Conservation (phyloP, 495 filamentous ascomycete genomes). For the Astrocystis sublimbata region DNA sequence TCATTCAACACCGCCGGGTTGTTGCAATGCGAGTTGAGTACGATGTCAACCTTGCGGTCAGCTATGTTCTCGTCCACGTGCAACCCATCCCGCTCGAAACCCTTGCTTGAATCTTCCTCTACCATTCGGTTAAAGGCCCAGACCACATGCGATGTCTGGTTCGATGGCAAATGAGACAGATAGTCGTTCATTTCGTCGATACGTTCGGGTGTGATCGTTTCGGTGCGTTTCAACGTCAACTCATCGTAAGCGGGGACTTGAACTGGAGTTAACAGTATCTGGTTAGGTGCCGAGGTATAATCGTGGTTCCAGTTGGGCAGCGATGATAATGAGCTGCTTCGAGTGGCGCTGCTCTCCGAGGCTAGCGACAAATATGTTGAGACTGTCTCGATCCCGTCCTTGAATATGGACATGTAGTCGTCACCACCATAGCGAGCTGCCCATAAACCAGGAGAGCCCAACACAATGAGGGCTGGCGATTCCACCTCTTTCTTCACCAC, state of each 20-base stretch:
- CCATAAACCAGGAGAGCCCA: constrained; percentile 58
- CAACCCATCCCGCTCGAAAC: constrained; percentile 53
- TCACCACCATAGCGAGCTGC: constrained; percentile 53
- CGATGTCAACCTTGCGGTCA: constrained; percentile 50
- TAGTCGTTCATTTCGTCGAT: constrained; percentile 58
- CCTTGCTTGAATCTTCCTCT: constrained; percentile 22
- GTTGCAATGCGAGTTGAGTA: constrained; percentile 63
- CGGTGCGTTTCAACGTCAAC: constrained; percentile 47
- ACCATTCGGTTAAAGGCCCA: constrained; percentile 57
- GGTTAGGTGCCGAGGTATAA: constrained; percentile 29
- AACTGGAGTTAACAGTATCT: constrained; percentile 55
- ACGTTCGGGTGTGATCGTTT: constrained; percentile 52
- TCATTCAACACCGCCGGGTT: constrained; percentile 35
- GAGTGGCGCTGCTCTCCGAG: constrained; percentile 7
- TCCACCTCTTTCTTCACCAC: constrained; percentile 19
- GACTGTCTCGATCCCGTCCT: constrained; percentile 46
- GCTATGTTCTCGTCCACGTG: constrained; percentile 54
- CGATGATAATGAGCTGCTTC: constrained; percentile 13
- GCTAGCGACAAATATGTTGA: constrained; percentile 34
- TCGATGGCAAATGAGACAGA: constrained; percentile 45
- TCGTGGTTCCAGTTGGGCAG: constrained; percentile 1
- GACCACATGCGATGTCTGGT: constrained; percentile 48
- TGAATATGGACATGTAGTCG: constrained; percentile 49
- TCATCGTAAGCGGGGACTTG: constrained; percentile 52
- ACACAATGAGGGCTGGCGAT: constrained; percentile 41